These are phyloP conservation scores for Barnettozyma pratensis DNA, from an alignment of 805 yeast genomes.

Conservation along the genomic window DNA sequence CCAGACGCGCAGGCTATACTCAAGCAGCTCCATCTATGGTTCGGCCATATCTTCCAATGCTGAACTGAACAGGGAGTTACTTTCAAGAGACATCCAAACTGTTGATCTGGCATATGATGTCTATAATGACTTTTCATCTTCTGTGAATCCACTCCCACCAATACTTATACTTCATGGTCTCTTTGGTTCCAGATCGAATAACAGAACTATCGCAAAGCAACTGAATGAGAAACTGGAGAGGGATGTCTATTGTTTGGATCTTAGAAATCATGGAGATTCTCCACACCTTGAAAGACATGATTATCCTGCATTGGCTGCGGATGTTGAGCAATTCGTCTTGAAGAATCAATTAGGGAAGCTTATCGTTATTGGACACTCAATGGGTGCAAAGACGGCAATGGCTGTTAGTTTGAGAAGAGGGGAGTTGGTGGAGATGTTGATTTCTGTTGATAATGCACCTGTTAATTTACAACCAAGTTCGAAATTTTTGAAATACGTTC, in stretches of 20 bases:
- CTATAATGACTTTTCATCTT: conserved; percentile 27
- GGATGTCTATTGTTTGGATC: conserved; percentile 66
- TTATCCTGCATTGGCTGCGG: conserved; percentile 78
- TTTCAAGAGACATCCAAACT: conserved; percentile 38
- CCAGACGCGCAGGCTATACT: neutral
- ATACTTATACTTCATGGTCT: conserved; percentile 81
- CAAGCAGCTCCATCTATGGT: conserved; percentile 2
- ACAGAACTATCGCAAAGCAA: conserved; percentile 68
- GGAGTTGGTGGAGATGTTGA: conserved; percentile 50
- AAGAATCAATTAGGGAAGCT: conserved; percentile 37
- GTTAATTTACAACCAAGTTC: conserved; percentile 53
- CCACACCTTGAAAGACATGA: conserved; percentile 72
- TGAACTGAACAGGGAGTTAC: conserved; percentile 23
- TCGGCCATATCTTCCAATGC: conserved; percentile 2
- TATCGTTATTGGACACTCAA: conserved; percentile 72
- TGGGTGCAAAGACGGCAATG: conserved; percentile 97
- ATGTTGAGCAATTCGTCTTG: conserved; percentile 67
- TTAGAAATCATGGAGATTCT: conserved; percentile 90
- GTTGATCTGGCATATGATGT: conserved; percentile 54
- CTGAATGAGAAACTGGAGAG: conserved; percentile 43
- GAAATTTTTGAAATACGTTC: conserved; percentile 63
- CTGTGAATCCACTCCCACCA: conserved; percentile 42
- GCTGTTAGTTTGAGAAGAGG: conserved; percentile 71
- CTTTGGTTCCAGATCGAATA: conserved; percentile 80
- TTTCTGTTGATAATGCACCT: conserved; percentile 90